Conservation (phyloP, 1,284 basidiomycete species). For the Cutaneotrichosporon daszewskae region DNA sequence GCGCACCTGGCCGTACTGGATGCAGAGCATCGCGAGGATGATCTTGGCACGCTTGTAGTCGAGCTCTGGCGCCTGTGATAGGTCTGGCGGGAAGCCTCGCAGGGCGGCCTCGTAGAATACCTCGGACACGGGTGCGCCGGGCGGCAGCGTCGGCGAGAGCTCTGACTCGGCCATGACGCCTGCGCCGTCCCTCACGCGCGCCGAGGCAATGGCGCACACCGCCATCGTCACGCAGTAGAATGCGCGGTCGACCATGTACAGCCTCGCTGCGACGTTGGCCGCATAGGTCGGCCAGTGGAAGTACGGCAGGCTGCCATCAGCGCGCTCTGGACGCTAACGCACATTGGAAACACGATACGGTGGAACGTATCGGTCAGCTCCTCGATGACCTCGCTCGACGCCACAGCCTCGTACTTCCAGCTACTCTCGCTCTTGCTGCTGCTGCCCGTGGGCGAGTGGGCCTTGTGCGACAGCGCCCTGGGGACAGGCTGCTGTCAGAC, state of each 20-base stretch:
- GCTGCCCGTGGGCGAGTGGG: neutral
- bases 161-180: neutral
- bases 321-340: constrained; percentile 3
- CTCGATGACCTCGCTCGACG: constrained; percentile 26
- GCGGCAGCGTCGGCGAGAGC: constrained; percentile 3
- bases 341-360: constrained; percentile 39
- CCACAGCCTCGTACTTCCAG: constrained; percentile 33
- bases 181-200: constrained; percentile 40
- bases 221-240: constrained; percentile 37
- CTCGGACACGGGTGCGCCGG: constrained; percentile 19
- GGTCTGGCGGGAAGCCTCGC: constrained; percentile 55
- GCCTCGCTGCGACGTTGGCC: constrained; percentile 17
- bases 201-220: constrained; percentile 38
- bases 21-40: constrained; percentile 31
- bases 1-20: constrained; percentile 33
- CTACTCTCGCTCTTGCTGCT: neutral
- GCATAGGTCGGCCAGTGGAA: constrained; percentile 45
- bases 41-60: constrained; percentile 66
- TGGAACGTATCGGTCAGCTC: constrained; percentile 27
- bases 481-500: constrained; percentile 7
- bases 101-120: constrained; percentile 26
- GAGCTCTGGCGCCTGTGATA: constrained; percentile 79
- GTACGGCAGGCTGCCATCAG: constrained; percentile 28
- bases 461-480: neutral
- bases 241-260: constrained; percentile 31